These are phyloP conservation scores for Trypanosoma melophagium DNA, from an alignment of 208 protist genomes.

Conservation along the genomic window DNA sequence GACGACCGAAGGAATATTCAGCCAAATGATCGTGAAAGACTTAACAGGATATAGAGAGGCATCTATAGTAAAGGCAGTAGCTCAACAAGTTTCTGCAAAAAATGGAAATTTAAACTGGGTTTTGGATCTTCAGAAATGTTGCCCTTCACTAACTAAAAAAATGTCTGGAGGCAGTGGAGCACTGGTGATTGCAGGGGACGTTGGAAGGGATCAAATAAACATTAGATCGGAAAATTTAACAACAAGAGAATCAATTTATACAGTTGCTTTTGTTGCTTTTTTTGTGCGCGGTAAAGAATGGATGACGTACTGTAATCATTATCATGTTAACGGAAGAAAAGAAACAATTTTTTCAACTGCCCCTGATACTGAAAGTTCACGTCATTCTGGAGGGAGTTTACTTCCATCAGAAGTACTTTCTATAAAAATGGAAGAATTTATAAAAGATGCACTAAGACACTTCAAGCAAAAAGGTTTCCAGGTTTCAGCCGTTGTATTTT, in stretches of 20 bases:
- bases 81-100: slow-evolving; percentile 62
- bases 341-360: background rate
- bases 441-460: slow-evolving; percentile 32
- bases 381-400: slow-evolving; percentile 14
- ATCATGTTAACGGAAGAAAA: slow-evolving; percentile 39
- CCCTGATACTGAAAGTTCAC: slow-evolving; percentile 7
- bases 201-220: slow-evolving; percentile 21
- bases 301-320: slow-evolving; percentile 55
- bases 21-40: slow-evolving; percentile 48
- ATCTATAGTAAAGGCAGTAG: slow-evolving; percentile 46
- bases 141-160: slow-evolving; percentile 13
- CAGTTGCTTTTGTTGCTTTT: slow-evolving; percentile 55
- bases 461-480: slow-evolving; percentile 30
- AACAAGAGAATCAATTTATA: slow-evolving; percentile 26
- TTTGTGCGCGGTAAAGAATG: slow-evolving; percentile 37
- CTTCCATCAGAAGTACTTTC: slow-evolving; percentile 46
- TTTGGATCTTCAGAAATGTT: slow-evolving; percentile 29
- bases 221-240: slow-evolving; percentile 15
- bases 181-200: slow-evolving; percentile 49
- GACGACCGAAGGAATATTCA: slow-evolving; percentile 26
- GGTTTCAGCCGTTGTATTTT: slow-evolving; percentile 36
- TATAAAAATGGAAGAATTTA: slow-evolving; percentile 38
- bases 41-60: slow-evolving; percentile 11
- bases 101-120: slow-evolving; percentile 48
- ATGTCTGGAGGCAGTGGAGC: slow-evolving; percentile 9